Conservation (phyloP, 352 stramenopile species). For the Aphanomyces stellatus region DNA sequence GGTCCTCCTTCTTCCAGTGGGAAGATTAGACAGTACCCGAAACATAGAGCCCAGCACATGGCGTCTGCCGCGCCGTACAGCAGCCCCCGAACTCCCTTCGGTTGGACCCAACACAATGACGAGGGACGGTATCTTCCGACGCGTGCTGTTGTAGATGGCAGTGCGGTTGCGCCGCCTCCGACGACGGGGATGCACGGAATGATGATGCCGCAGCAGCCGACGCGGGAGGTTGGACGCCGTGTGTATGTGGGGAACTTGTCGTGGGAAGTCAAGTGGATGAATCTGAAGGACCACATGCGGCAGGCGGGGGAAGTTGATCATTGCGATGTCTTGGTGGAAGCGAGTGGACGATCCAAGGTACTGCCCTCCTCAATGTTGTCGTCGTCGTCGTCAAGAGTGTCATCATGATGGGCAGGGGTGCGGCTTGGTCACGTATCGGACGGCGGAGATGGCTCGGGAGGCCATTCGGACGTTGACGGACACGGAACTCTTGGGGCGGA, state of each 20-base stretch:
- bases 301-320: conserved; percentile 53
- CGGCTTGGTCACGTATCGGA: conserved; percentile 90
- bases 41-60: conserved; percentile 45
- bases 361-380: conserved; percentile 1
- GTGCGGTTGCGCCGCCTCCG: too few species aligned
- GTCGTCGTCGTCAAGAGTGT: neutral
- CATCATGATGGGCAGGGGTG: conserved; percentile 57
- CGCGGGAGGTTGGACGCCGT: conserved; percentile 28
- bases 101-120: neutral
- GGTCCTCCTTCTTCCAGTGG: neutral
- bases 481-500: conserved; percentile 84
- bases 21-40: conserved; percentile 7
- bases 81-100: conserved; percentile 21
- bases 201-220: conserved; percentile 22
- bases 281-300: conserved; percentile 80
- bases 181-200: too few species aligned
- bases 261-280: conserved; percentile 74
- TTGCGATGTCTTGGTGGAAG: conserved; percentile 48
- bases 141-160: neutral
- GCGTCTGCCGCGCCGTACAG: conserved; percentile 49
- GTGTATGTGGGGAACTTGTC: conserved; percentile 83
- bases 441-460: conserved; percentile 59
- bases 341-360: conserved; percentile 69
- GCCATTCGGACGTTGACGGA: conserved; percentile 87
- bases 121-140: neutral